Base-by-base conservation (phyloP, 2,329 filamentous ascomycete species). In the Teratosphaeria viscida region DNA sequence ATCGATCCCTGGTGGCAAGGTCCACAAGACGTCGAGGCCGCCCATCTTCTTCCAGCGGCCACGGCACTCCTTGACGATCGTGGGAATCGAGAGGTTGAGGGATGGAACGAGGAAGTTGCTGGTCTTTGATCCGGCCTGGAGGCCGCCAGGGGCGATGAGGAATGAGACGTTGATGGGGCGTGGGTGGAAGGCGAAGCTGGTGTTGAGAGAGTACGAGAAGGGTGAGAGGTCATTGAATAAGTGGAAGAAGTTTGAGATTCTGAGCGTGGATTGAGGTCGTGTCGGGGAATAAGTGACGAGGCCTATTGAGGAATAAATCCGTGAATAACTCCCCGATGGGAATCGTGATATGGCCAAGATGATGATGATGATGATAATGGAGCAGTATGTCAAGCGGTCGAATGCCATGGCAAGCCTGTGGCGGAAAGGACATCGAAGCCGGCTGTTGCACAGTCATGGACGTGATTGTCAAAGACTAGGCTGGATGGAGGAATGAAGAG, bases 1-100 rank as follows among this genome's bases (percentile, higher is more conserved):
- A 26, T 19, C 6, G 6, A 19, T 39, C 6, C 74, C 2, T 75
- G 88, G 85, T 68, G 55, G 5, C 10, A 23, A 35, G 12, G 81
- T 95, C 16, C 80, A 84, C 55, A 75, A 79, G 58, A 96, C 92
- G 0, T 73, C 78, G 16, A 77, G 90, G 3, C 85, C 91, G 32
- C 92, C 92, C 0, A 85, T 97, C 52, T 96, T 96, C 73, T 85
- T 96, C 61, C 92, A 97, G 71, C 89, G 92, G 67, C 85, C 85
- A 82, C 87, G 89, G 2, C 92, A 97, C 72, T 96, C 92, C 1
- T 78, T 96, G 76, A 95, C 90, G 0, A 89, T 97, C 52, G 79
- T 97, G 59, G 92, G 92, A 0, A 79, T 95, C 34, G 91, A 96
- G 72, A 83, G 81, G 63, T 82, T 80, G 23, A 78, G 74, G 34